Evolutionary conservation across 2,329 filamentous ascomycete species (phyloP).

Genomic region (Aspergillus phoenicis): DNA sequence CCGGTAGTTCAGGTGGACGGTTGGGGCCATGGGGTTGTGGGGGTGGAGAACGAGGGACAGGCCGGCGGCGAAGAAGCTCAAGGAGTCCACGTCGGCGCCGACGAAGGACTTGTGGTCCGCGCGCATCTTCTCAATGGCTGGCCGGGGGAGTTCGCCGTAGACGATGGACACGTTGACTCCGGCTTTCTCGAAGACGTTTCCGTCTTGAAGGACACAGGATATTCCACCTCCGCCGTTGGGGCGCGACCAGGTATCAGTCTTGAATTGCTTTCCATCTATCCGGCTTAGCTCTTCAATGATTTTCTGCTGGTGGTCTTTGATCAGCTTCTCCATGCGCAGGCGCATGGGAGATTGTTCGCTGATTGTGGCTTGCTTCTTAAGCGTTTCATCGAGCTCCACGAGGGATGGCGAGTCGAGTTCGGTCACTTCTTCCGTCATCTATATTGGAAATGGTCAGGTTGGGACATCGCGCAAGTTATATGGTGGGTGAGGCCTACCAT

Average conservation of each 20-base stretch:
- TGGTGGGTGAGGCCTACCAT: conserved; percentile 45
- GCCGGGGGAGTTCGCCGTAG: conserved; percentile 83
- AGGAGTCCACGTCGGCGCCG: conserved; percentile 71
- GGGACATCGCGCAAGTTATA: not conserved
- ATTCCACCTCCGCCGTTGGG: conserved; percentile 89
- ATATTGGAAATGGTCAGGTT: conserved; percentile 11
- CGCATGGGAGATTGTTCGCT: conserved; percentile 87
- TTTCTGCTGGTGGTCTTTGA: conserved; percentile 85
- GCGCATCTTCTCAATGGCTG: conserved; percentile 90
- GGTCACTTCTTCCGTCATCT: conserved; percentile 43
- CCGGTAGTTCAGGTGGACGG: conserved; percentile 96
- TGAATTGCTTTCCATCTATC: conserved; percentile 81
- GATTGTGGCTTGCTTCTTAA: conserved; percentile 76
- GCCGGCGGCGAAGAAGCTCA: conserved; percentile 95
- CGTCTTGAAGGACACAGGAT: conserved; percentile 92
- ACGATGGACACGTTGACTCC: conserved; percentile 95
- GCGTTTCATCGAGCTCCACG: conserved; percentile 79
- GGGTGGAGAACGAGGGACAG: conserved; percentile 93
- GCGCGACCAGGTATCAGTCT: conserved; percentile 81
- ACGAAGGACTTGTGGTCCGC: conserved; percentile 91
- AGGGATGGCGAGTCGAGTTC: conserved; percentile 61
- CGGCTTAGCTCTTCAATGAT: conserved; percentile 83
- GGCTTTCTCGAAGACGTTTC: conserved; percentile 96
- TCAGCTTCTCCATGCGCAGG: conserved; percentile 94
- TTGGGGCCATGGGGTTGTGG: conserved; percentile 93